A percentile compares a stretch with the other conserved stretches of the same genome.
phyloP scores from a whole-genome alignment of 2,329 filamentous ascomycete species.

The Calcarisporium arbuscula region DNA sequence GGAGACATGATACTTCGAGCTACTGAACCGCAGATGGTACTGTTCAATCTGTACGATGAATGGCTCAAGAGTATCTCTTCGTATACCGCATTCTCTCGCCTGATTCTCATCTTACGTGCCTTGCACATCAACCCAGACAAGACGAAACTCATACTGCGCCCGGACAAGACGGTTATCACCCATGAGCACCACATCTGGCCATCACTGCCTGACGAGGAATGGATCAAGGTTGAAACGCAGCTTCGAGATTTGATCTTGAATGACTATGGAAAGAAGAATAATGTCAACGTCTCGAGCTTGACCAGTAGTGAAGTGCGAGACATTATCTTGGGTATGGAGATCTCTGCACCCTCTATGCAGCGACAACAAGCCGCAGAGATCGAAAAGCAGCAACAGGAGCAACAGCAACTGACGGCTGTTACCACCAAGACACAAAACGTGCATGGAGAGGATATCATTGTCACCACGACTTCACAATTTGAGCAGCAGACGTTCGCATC shows the following conservation, averaged over 20 bases:
- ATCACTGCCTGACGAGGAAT: constrained; percentile 86
- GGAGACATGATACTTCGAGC: constrained; percentile 98
- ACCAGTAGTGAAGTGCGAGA: constrained; percentile 96
- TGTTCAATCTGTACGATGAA: constrained; percentile 98
- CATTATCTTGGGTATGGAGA: constrained; percentile 99
- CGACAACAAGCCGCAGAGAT: constrained; percentile 97
- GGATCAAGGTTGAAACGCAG: constrained; percentile 99
- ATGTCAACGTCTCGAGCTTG: constrained; percentile 94
- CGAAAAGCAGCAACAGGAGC: constrained; percentile 97
- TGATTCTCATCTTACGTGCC: constrained; percentile 88
- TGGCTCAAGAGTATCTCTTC: constrained; percentile 98
- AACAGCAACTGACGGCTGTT: constrained; percentile 91
- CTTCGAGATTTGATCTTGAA: constrained; percentile 93
- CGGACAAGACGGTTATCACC: constrained; percentile 97
- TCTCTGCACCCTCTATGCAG: constrained; percentile 95
- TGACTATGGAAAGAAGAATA: constrained; percentile 99
- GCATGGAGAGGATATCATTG: constrained; percentile 94
- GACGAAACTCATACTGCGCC: constrained; percentile 89
- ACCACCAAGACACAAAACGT: constrained; percentile 98
- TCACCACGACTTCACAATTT: constrained; percentile 95
- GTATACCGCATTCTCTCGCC: constrained; percentile 94
- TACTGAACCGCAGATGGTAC: constrained; percentile 98
- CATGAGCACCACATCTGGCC: constrained; percentile 99
- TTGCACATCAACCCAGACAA: constrained; percentile 98
- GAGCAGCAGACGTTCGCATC: constrained; percentile 97